phyloP scores from a whole-genome alignment of 352 stramenopile genomes.

The Globisporangium canariense region DNA sequence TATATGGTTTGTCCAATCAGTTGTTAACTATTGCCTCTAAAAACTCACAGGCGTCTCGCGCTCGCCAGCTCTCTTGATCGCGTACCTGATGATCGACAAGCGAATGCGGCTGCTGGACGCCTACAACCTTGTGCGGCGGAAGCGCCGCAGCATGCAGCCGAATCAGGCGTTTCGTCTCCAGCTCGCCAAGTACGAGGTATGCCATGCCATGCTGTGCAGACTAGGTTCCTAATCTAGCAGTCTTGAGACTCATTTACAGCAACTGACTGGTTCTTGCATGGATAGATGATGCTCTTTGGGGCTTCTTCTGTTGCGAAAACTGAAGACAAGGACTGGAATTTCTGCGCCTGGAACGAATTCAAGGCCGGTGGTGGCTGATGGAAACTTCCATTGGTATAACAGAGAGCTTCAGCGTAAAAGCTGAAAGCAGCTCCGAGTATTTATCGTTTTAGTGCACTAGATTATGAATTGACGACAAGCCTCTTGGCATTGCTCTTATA shows the following conservation, averaged over 20 bases:
- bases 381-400: not conserved
- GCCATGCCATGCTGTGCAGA: not conserved
- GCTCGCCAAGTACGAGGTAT: slow-evolving; percentile 62
- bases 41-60: slow-evolving; percentile 36
- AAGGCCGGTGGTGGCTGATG: slow-evolving; percentile 21
- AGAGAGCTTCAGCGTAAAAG: not conserved
- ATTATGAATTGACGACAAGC: not conserved
- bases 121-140: slow-evolving; percentile 50
- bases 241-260: too few relatives aligned
- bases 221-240: too few relatives aligned
- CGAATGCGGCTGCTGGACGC: slow-evolving; percentile 49
- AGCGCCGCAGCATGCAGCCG: slow-evolving; percentile 42
- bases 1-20: not conserved
- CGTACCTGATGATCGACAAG: slow-evolving; percentile 73
- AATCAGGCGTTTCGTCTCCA: slow-evolving; percentile 65
- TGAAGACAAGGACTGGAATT: slow-evolving; percentile 65
- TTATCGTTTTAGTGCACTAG: not conserved
- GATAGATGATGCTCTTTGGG: slow-evolving; percentile 46
- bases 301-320: slow-evolving; percentile 50
- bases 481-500: not conserved
- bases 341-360: slow-evolving; percentile 69
- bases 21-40: not conserved
- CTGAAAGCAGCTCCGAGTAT: not conserved
- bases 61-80: slow-evolving; percentile 51
- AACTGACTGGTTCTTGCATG: not conserved